Percentiles rank a stretch among this genome's conserved stretches.
Evolutionary conservation across 768 basidiomycete species (phyloP).

Genomic region (Obba rivulosa): DNA sequence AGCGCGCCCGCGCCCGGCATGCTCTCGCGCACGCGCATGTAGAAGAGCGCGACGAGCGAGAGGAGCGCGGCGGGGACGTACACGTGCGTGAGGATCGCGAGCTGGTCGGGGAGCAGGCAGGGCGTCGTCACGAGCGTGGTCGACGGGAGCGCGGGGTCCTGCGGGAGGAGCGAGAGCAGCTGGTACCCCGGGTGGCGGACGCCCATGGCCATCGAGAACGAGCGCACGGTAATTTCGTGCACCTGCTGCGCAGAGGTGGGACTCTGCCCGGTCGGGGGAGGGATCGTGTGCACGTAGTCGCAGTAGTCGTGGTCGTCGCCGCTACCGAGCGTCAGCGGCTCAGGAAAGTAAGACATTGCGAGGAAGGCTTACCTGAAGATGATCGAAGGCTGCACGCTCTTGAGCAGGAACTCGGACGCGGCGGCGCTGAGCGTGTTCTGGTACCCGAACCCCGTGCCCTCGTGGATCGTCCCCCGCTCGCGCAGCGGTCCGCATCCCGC

Average conservation of each 20-base stretch:
- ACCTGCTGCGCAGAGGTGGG: conserved; percentile 20
- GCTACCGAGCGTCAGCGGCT: conserved; percentile 30
- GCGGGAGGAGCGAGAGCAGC: conserved; percentile 65
- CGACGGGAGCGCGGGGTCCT: conserved; percentile 21
- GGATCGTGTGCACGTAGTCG: conserved; percentile 54
- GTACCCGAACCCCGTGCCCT: conserved; percentile 75
- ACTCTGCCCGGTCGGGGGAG: conserved; percentile 13
- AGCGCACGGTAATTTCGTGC: conserved; percentile 83
- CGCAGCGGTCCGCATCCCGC: conserved; percentile 72
- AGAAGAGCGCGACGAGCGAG: conserved; percentile 47
- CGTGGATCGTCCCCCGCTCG: conserved; percentile 68
- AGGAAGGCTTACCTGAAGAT: conserved; percentile 62
- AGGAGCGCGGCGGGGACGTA: conserved; percentile 66
- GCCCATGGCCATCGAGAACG: conserved; percentile 87
- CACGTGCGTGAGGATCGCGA: conserved; percentile 65
- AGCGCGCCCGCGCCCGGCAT: neutral
- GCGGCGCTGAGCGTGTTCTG: conserved; percentile 76
- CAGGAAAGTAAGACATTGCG: neutral
- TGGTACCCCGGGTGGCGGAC: conserved; percentile 85
- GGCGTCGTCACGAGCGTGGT: conserved; percentile 47
- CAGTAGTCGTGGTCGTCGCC: conserved; percentile 98
- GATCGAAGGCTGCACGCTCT: conserved; percentile 55
- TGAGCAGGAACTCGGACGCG: conserved; percentile 61
- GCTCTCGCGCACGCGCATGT: no score
- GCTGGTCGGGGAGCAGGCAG: conserved; percentile 82